phyloP scores from a whole-genome alignment of 495 filamentous ascomycete species.

The Penicillium subrubescens region DNA sequence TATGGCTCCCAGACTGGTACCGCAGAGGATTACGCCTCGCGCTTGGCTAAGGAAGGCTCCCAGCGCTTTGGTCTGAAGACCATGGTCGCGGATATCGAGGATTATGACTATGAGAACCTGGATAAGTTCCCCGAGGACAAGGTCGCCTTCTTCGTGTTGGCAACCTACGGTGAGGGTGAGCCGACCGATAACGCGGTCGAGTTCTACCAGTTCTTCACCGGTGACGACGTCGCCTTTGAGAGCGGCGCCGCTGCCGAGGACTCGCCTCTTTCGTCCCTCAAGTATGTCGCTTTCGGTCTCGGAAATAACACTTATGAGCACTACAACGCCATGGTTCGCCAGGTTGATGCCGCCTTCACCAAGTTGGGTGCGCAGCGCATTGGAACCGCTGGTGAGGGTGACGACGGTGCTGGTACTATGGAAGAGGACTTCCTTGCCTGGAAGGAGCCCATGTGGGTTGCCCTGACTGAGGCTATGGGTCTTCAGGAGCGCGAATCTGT shows the following conservation, averaged over 20 bases:
- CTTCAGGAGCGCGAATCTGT: constrained; percentile 94
- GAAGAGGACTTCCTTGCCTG: constrained; percentile 99
- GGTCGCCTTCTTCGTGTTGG: constrained; percentile 91
- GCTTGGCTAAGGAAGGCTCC: constrained; percentile 94
- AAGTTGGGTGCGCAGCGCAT: constrained; percentile 84
- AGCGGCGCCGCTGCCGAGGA: constrained; percentile 64
- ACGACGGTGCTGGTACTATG: constrained; percentile 98
- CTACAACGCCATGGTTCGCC: constrained; percentile 98
- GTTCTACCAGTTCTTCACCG: constrained; percentile 94
- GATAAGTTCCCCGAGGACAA: constrained; percentile 88
- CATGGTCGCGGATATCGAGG: constrained; percentile 97
- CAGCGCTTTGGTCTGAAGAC: constrained; percentile 96
- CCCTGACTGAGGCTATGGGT: constrained; percentile 75
- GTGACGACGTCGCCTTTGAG: constrained; percentile 80
- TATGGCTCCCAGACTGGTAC: constrained; percentile 99
- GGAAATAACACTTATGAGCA: constrained; percentile 99
- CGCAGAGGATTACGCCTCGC: constrained; percentile 97
- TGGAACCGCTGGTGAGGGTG: constrained; percentile 88
- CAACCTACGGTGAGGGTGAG: constrained; percentile 97
- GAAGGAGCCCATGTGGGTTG: constrained; percentile 99
- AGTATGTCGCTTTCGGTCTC: constrained; percentile 93
- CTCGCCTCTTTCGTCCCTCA: constrained; percentile 77
- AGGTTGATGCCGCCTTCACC: constrained; percentile 75
- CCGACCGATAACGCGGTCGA: constrained; percentile 99
- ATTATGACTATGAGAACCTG: constrained; percentile 96